phyloP scores from a whole-genome alignment of 2,329 filamentous ascomycete species.

The Scopulariopsis brevicaulis region DNA sequence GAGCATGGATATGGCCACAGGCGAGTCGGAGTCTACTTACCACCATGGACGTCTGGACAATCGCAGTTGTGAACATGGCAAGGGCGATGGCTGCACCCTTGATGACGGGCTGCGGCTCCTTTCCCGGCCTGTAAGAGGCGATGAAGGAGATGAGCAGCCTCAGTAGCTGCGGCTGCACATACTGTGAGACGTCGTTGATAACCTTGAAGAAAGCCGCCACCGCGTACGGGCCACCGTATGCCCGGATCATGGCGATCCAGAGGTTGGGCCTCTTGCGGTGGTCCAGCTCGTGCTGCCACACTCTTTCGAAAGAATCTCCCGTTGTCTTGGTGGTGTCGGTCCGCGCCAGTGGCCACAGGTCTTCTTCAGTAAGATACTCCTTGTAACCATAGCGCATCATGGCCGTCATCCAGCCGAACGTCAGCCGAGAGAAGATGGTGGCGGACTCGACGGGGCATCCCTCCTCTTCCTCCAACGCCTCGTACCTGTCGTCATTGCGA shows the following conservation, averaged over 20 bases:
- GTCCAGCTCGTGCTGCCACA: constrained; percentile 70
- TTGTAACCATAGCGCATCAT: constrained; percentile 94
- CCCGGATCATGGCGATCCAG: constrained; percentile 75
- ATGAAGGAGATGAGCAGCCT: constrained; percentile 77
- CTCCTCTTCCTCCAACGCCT: constrained; percentile 44
- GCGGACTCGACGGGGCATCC: constrained; percentile 78
- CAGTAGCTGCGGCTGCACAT: constrained; percentile 83
- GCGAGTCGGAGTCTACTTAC: constrained; percentile 14
- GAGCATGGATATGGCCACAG: constrained; percentile 7
- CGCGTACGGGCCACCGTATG: constrained; percentile 77
- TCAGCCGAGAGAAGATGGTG: constrained; percentile 83
- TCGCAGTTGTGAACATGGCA: constrained; percentile 82
- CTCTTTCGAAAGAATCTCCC: constrained; percentile 54
- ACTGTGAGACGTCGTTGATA: constrained; percentile 76
- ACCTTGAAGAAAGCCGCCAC: constrained; percentile 78
- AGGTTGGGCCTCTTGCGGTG: constrained; percentile 53
- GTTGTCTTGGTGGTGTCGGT: constrained; percentile 70
- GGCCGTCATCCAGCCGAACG: constrained; percentile 98
- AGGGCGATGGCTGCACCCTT: constrained; percentile 80
- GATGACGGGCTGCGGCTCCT: constrained; percentile 63
- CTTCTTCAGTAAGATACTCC: constrained; percentile 83
- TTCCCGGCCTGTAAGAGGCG: constrained; percentile 55
- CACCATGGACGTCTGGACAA: constrained; percentile 77
- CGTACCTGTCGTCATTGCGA: constrained; percentile 49
- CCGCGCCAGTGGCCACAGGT: constrained; percentile 84